Conservation (phyloP, 164 flowering plant species). For the Kalanchoe fedtschenkoi region DNA sequence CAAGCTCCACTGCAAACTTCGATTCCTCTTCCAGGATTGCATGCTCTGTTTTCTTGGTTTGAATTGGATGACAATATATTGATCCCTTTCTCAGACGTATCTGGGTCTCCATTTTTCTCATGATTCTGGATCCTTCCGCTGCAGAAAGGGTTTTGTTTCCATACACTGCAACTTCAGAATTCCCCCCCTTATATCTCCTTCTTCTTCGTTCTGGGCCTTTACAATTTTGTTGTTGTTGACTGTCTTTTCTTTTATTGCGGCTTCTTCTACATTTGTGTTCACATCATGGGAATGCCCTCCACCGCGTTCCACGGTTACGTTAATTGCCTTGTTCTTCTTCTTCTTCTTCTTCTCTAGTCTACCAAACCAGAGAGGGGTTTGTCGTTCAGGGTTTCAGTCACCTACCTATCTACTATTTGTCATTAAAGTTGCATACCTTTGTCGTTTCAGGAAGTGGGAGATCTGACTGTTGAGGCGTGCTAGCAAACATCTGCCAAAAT, state of each 20-base stretch:
- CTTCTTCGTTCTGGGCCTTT: not conserved
- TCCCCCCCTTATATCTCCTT: not conserved
- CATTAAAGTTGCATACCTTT: not conserved
- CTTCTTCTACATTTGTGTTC: not conserved
- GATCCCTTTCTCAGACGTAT: too few species aligned
- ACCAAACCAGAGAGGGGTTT: too few species aligned
- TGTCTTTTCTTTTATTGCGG: not conserved
- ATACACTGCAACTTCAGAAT: not conserved
- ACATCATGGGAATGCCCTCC: not conserved
- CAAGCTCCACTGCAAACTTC: too few species aligned
- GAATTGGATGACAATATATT: too few species aligned
- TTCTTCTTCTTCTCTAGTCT: not conserved
- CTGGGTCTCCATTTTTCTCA: too few species aligned
- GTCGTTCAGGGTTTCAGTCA: too few species aligned
- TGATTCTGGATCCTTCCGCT: not conserved
- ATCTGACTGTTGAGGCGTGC: not conserved
- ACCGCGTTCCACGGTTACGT: too few species aligned
- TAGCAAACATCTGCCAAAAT: conserved; percentile 2
- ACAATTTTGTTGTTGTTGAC: too few species aligned
- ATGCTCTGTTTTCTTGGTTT: too few species aligned
- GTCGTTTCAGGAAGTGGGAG: not conserved
- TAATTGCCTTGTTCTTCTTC: too few species aligned
- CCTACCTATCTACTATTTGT: too few species aligned
- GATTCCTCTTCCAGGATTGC: too few species aligned
- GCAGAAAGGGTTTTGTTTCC: not conserved